phyloP scores from a whole-genome alignment of 257 asterid species.

The Penstemon davidsonii region DNA sequence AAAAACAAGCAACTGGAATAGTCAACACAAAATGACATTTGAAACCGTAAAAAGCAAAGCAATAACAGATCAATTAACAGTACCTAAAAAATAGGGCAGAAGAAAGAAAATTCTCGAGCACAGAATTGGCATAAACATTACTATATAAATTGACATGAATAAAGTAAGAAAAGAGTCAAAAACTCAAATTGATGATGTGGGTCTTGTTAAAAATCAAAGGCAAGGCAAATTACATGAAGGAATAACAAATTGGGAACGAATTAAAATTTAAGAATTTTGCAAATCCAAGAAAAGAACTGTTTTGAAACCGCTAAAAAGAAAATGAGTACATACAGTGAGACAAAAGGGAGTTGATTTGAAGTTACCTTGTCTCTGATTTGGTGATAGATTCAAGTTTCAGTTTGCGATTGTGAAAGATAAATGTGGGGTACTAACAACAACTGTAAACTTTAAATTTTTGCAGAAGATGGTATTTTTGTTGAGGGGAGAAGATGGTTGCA shows the following conservation, averaged over 20 bases:
- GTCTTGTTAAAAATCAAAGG: neutral
- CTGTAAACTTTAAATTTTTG: constrained; percentile 21
- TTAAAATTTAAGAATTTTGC: constrained; percentile 12
- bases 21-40: constrained; percentile 46
- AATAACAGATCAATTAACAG: constrained; percentile 41
- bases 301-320: constrained; percentile 22
- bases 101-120: constrained; percentile 13
- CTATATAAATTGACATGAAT: neutral
- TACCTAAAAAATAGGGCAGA: constrained; percentile 17
- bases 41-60: constrained; percentile 40
- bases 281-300: constrained; percentile 30
- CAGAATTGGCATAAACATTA: constrained; percentile 15
- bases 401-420: constrained; percentile 2
- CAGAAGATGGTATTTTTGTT: constrained; percentile 4
- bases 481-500: constrained; percentile 42
- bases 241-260: constrained; percentile 15
- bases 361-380: constrained; percentile 30
- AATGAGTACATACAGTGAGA: constrained; percentile 23
- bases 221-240: neutral
- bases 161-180: neutral
- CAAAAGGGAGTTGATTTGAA: neutral
- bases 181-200: neutral
- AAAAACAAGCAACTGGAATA: constrained; percentile 29
- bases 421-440: neutral
- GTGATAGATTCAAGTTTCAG: constrained; percentile 20